These are phyloP conservation scores for Umbellularia californica DNA, from an alignment of 164 flowering plant species.

Conservation along the genomic window DNA sequence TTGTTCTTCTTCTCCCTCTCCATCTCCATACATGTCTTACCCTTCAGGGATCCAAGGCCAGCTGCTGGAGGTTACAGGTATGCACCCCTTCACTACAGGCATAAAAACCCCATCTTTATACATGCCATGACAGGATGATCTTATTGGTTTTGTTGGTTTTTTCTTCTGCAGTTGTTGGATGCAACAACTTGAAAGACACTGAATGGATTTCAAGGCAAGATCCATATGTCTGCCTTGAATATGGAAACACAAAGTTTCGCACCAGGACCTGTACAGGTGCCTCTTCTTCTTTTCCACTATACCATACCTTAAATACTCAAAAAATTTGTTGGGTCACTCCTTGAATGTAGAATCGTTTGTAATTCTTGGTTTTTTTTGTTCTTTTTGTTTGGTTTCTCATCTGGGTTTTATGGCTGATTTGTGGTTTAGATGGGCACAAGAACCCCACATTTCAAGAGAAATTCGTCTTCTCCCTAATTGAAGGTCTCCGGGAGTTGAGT, in stretches of 20 bases:
- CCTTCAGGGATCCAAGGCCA: slow-evolving; percentile 78
- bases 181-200: slow-evolving; percentile 76
- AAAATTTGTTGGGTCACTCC: neutral
- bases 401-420: neutral
- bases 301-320: neutral
- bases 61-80: slow-evolving; percentile 81
- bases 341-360: neutral
- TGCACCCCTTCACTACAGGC: neutral
- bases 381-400: neutral
- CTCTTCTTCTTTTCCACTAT: neutral
- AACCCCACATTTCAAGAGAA: slow-evolving; percentile 87
- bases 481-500: slow-evolving; percentile 66
- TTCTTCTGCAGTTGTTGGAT: slow-evolving; percentile 55
- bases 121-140: neutral
- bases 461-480: slow-evolving; percentile 61
- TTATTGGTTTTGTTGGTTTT: neutral
- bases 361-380: neutral
- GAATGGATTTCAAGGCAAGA: slow-evolving; percentile 96
- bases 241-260: slow-evolving; percentile 61
- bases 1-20: neutral
- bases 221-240: slow-evolving; percentile 85
- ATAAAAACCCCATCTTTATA: neutral
- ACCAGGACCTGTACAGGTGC: slow-evolving; percentile 85
- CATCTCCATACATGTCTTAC: slow-evolving; percentile 26
- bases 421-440: slow-evolving; percentile 69